Evolutionary conservation across 352 stramenopile species (phyloP).

Genomic region (Aphanomyces cochlioides): DNA sequence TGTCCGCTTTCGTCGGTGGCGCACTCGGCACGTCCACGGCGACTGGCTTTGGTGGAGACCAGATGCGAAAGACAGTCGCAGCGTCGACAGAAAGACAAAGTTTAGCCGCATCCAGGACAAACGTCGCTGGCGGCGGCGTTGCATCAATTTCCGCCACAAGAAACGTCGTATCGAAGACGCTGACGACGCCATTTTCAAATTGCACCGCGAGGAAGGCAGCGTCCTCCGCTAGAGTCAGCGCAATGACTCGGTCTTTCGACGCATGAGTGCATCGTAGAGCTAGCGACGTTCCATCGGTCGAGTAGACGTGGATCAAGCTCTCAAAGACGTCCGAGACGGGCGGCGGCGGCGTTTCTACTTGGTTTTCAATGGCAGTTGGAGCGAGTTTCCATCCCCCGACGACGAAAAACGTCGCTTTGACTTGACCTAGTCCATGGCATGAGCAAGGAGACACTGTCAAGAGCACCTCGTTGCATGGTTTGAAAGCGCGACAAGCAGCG

Average conservation of each 20-base stretch:
- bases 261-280: not conserved
- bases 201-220: not conserved
- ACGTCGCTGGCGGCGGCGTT: no score
- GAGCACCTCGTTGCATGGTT: no score
- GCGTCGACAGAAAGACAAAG: constrained; percentile 4
- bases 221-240: constrained; percentile 7
- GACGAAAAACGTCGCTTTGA: constrained; percentile 3
- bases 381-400: not conserved
- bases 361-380: not conserved
- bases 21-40: not conserved
- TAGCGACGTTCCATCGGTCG: not conserved
- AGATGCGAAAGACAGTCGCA: not conserved
- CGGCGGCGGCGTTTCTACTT: not conserved
- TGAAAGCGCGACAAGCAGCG: not conserved
- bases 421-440: not conserved
- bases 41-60: not conserved
- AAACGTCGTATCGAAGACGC: not conserved
- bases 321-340: constrained; percentile 12
- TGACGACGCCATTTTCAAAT: not conserved
- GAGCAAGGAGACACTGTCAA: not conserved
- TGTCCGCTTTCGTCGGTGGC: constrained; percentile 4
- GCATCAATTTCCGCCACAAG: not conserved
- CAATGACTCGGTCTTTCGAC: not conserved
- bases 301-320: constrained; percentile 18
- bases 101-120: not conserved